Evolutionary conservation across 805 yeast species (phyloP), one percentile per base, ranked within the genome.

Genomic region (Vanderwaltozyma tropicalis): DNA sequence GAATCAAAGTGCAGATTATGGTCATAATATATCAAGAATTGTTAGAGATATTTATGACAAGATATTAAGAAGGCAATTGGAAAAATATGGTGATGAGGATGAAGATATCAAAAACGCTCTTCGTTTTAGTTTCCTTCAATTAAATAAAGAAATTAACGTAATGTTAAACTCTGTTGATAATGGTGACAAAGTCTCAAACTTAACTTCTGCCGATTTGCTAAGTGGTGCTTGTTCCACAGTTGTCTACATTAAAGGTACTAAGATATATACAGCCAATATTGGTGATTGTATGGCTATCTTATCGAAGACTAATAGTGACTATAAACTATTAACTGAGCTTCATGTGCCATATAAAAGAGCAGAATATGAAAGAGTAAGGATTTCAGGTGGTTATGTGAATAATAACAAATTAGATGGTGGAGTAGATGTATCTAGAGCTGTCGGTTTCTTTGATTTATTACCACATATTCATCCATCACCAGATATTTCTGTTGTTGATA

Each of bases 401-500:
- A 82, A 80, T 50, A 95, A 89, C 38, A 78, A 80, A 43, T 69
- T 87, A 32, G 95, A 89, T 57, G 94, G 94, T 29, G 78, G 75
- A 21, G 70, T 85, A 13, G 79, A 77, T 34, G 83, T 87, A 34
- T 84, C 96, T 1, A 72, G 97, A 49, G 94, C 95, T 24, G 88
- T 86, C 37, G 99, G 99, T 0, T 88, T 82, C 54, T 80, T 81
- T 57, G 81, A 82, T 46, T 69, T 80, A 45, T 68, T 87, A 31
- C 96, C 96, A 1, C 95, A 86, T 53, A 76, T 89, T 20, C 86
- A 82, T 53, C 82, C 95, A 0, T 86, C 85, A 2, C 96, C 98
- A 2, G 81, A 80, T 50, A 77, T 86, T 20, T 68, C 77, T 12
- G 76, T 74, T 37, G 63, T 75, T 17, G 67, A 71, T 21, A 57